Evolutionary conservation across 1,284 basidiomycete species (phyloP), one percentile per base, ranked within the genome.

Genomic region (Fistulina hepatica): DNA sequence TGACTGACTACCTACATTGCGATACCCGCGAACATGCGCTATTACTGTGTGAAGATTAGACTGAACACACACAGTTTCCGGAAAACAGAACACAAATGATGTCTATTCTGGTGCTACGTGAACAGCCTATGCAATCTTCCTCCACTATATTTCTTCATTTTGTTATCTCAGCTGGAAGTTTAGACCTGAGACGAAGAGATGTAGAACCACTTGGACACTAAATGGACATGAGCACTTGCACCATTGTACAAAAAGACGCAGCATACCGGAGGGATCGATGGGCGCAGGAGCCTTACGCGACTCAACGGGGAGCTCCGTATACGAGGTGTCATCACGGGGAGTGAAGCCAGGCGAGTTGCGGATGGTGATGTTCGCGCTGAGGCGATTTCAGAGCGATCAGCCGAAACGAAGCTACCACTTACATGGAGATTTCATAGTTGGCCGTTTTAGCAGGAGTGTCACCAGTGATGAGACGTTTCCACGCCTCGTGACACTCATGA

Each of bases 401-500:
- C 26, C 24, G 26, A 16, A 25, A 27, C 12, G 42, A 13, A 34
- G 13, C 24, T n/a, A 22, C 20, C 20, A 67, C 84, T 42, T 54
- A 91, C 88, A 89, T 88, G 43, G 82, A 78, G 44, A 93, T 58
- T 41, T 88, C 82, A 58, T 83, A 82, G 35, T 60, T 59, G 32
- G 75, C 51, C 15, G 80, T 81, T 81, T n/a, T n/a, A 44, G 80
- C 75, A 32, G 79, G 70, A 41, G 57, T 66, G 50, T 97, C 88
- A 47, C 92, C 92, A 43, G 64, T 65, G 58, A 93, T 73, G 53
- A 99, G 79, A 57, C 89, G 86, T 58, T 91, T 90, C 95, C 95
- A 99, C 33, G 94, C 89, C 64, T 97, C 94, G 62, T 98, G 85
- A 67, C 90, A 94, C 65, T 99, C 95, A 64, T 94, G 90, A 55